Percentiles rank a stretch among this genome's conserved stretches.
Conservation (phyloP, 768 basidiomycete species). For the Tricholoma hemisulphureum region DNA sequence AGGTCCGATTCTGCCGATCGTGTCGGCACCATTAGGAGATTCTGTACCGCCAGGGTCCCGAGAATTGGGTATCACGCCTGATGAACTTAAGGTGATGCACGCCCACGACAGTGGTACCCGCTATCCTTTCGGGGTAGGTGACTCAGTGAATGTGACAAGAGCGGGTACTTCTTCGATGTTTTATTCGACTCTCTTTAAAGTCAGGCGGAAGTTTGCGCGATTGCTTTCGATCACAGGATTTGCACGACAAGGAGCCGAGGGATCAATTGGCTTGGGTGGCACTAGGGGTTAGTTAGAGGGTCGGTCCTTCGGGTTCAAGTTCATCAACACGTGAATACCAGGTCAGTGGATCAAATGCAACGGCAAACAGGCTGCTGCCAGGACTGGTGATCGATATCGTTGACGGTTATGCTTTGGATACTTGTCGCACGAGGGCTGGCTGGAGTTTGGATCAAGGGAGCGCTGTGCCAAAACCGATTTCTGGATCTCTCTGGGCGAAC, state of each 20-base stretch:
- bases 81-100: not conserved
- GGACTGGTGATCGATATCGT: too few relatives aligned
- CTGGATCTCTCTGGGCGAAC: not conserved
- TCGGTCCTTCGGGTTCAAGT: too few relatives aligned
- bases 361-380: not conserved
- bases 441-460: not conserved
- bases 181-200: not conserved
- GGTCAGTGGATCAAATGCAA: not conserved
- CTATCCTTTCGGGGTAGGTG: not conserved
- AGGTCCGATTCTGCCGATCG: not conserved
- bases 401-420: not conserved
- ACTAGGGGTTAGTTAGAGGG: too few relatives aligned
- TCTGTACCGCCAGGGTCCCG: not conserved
- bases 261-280: not conserved
- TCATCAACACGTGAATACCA: not conserved
- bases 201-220: not conserved
- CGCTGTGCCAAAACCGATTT: too few relatives aligned
- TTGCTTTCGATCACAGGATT: constrained; percentile 4
- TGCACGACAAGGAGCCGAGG: not conserved
- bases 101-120: not conserved
- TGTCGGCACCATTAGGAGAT: not conserved
- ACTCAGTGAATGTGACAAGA: not conserved
- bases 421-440: not conserved
- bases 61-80: not conserved
- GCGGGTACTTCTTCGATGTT: not conserved